These are phyloP conservation scores for Rhynchosporium secalis DNA, from an alignment of 2,329 filamentous ascomycete species.

Conservation along the genomic window DNA sequence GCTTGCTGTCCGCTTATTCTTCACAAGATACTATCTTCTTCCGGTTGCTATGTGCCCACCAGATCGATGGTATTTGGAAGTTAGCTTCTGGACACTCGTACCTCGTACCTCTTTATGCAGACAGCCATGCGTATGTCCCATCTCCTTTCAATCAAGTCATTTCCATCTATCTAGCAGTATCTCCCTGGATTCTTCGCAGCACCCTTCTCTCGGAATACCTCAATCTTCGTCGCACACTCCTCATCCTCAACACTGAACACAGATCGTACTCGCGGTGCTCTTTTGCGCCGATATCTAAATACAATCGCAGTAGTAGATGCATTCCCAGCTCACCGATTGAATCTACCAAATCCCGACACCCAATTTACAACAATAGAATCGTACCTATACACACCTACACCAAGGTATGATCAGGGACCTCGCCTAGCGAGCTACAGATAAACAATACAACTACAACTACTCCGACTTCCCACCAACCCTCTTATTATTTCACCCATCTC, in stretches of 20 bases:
- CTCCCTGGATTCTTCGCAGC: constrained; percentile 15
- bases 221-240: constrained; percentile 9
- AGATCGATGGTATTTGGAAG: too few species aligned
- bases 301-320: neutral
- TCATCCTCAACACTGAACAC: constrained; percentile 2
- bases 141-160: too few species aligned
- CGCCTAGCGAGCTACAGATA: constrained; percentile 24
- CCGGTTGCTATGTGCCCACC: too few species aligned
- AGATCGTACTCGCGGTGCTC: constrained; percentile 21
- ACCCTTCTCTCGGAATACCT: constrained; percentile 20
- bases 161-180: constrained; percentile 6
- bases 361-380: too few species aligned
- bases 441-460: constrained; percentile 5
- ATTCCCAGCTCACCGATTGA: neutral
- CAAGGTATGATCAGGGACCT: neutral
- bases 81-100: too few species aligned
- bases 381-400: neutral
- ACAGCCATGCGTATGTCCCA: too few species aligned
- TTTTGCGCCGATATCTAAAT: constrained; percentile 18
- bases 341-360: neutral
- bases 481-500: neutral
- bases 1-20: too few species aligned
- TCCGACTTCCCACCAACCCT: constrained; percentile 16
- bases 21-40: too few species aligned
- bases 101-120: too few species aligned